phyloP scores from a whole-genome alignment of 148 eudicot species.

The Selenicereus undatus region DNA sequence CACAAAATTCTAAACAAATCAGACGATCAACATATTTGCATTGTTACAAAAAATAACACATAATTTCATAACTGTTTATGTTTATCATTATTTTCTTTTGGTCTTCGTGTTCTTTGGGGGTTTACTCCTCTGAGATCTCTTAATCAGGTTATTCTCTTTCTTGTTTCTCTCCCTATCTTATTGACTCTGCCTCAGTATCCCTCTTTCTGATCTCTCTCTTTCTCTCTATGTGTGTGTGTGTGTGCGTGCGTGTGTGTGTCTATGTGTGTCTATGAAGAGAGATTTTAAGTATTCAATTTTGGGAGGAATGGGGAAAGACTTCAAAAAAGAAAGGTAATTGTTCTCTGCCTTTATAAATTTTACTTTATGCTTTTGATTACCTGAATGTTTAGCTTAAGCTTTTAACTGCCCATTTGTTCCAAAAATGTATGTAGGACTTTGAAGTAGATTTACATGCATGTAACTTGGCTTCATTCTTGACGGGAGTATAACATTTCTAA shows the following conservation, averaged over 20 bases:
- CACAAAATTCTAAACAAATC: too few species aligned
- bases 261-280: neutral
- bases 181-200: too few species aligned
- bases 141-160: neutral
- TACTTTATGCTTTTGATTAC: constrained; percentile 1
- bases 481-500: constrained; percentile 1
- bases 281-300: constrained; percentile 16
- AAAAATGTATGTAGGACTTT: too few species aligned
- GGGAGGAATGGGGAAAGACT: constrained; percentile 6
- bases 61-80: too few species aligned
- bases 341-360: constrained; percentile 1
- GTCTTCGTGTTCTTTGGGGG: too few species aligned
- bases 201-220: neutral
- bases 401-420: neutral
- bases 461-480: neutral
- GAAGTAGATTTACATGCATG: too few species aligned
- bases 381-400: neutral
- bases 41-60: too few species aligned
- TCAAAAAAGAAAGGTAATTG: constrained; percentile 5
- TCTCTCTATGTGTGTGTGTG: neutral
- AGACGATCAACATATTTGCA: too few species aligned
- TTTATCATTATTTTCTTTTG: too few species aligned
- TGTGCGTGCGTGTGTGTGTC: too few species aligned
- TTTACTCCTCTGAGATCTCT: neutral
- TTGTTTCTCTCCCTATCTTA: neutral